These are phyloP conservation scores for Manihot esculenta DNA, from an alignment of 441 rosid genomes.

Conservation along the genomic window DNA sequence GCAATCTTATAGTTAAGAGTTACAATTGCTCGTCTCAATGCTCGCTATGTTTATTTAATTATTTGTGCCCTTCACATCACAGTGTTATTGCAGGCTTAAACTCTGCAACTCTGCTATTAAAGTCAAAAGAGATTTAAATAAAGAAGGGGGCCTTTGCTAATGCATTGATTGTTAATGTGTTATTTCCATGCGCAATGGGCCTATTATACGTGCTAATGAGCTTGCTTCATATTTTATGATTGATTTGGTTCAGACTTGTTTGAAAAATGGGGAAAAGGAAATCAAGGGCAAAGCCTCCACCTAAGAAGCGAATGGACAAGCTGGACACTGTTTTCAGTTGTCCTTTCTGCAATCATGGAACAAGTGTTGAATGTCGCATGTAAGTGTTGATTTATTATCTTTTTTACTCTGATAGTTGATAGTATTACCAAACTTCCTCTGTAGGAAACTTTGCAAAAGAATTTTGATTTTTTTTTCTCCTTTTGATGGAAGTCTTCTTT, in stretches of 20 bases:
- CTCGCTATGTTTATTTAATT: no score
- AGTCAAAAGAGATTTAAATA: no score
- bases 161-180: background rate
- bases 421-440: background rate
- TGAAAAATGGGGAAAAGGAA: constrained; percentile 83
- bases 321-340: constrained; percentile 88
- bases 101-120: no score
- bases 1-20: no score
- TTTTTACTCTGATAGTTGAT: background rate
- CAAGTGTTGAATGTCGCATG: constrained; percentile 81
- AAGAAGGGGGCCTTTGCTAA: no score
- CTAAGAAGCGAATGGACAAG: constrained; percentile 83
- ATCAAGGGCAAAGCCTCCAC: constrained; percentile 85
- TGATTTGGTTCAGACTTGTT: background rate
- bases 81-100: no score
- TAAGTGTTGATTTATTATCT: constrained; percentile 26
- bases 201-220: background rate
- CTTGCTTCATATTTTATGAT: background rate
- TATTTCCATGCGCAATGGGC: background rate
- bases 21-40: no score
- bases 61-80: no score
- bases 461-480: background rate
- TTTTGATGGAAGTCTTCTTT: background rate
- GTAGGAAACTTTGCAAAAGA: background rate
- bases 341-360: constrained; percentile 90